Evolutionary conservation across 1,284 basidiomycete species (phyloP).

Genomic region (Athelia sp.): DNA sequence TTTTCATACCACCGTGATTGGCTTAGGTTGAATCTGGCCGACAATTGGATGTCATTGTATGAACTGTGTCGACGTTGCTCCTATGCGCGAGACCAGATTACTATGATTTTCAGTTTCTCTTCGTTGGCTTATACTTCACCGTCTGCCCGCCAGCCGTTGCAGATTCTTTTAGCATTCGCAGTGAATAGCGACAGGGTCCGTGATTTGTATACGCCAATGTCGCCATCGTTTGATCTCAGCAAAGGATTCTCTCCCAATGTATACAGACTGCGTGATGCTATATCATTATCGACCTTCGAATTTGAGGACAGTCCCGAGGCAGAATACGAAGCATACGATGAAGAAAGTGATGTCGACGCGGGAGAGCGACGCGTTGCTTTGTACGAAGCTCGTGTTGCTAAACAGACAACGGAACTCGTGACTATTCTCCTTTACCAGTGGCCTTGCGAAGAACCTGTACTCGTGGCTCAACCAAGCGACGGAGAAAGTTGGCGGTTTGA

Average conservation of each 20-base stretch:
- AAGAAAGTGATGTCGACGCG: constrained; percentile 7
- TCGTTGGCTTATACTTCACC: constrained; percentile 22
- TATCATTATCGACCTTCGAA: constrained; percentile 4
- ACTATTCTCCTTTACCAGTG: not conserved
- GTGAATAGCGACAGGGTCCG: not conserved
- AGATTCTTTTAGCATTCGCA: constrained; percentile 27
- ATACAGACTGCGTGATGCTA: not conserved
- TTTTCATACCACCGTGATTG: constrained; percentile 16
- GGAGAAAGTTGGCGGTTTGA: constrained; percentile 3
- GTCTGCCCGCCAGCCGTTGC: constrained; percentile 14
- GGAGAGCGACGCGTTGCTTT: not conserved
- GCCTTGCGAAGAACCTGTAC: not conserved
- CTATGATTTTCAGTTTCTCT: constrained; percentile 26
- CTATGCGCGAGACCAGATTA: constrained; percentile 13
- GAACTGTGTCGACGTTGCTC: constrained; percentile 16
- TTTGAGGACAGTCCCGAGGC: constrained; percentile 16
- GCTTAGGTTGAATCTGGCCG: constrained; percentile 13
- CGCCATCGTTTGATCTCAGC: constrained; percentile 11
- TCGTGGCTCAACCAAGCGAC: not conserved
- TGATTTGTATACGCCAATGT: constrained; percentile 14
- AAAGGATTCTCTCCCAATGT: constrained; percentile 9
- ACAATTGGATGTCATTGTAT: constrained; percentile 27
- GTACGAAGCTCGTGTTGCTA: not conserved
- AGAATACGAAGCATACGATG: not conserved
- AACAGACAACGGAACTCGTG: not conserved